Base-by-base conservation (phyloP, 2,329 filamentous ascomycete genomes). In the Colletotrichum sp. region DNA sequence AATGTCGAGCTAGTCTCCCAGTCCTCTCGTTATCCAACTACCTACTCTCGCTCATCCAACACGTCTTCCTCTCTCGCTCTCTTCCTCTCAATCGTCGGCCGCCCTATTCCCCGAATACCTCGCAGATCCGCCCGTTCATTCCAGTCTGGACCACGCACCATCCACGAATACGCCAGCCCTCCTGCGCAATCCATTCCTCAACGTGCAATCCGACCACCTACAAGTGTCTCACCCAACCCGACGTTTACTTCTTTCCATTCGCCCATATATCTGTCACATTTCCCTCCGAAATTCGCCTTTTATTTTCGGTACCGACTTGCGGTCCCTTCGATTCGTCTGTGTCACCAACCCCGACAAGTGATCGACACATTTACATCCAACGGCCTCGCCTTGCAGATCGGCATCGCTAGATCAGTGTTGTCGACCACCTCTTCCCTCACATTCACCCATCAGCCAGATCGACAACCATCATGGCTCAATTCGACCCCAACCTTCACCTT, bases 1-100 rank as follows among this genome's bases (percentile, higher is more conserved):
- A 76, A 76, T 73, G 73, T 65, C 75, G 77, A 78, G 77, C 77
- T 78, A 78, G 77, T 76, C 77, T 78, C 77, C 49, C 76, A 59
- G 63, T 77, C 69, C 77, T 77, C 76, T 78, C 77, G 76, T 78
- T 78, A 72, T 57, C 64, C 66, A 64, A 68, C 66, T 36, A 34
- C 21, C 30, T 55, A 49, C 65, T n/a, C 64, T 44, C 66, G 64
- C 70, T 63, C 18, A 44, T 44, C 39, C 39, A 44, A 44, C 8
- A 44, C 73, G 18, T 72, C 72, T 72, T 49, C 63, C 16, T 69
- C 16, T 69, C 36, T 34, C 57, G 60, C 67, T 62, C 57, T 21
- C 36, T 63, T 63, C 71, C 59, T 73, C 71, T 68, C 21, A 32
- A 21, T 39, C 71, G 32, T 57, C 34, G 18, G 30, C 21, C 72